A percentile compares a stretch with the other conserved stretches of the same genome.
Conservation (phyloP, 2,329 filamentous ascomycete genomes). For the Cladosporium sp. region DNA sequence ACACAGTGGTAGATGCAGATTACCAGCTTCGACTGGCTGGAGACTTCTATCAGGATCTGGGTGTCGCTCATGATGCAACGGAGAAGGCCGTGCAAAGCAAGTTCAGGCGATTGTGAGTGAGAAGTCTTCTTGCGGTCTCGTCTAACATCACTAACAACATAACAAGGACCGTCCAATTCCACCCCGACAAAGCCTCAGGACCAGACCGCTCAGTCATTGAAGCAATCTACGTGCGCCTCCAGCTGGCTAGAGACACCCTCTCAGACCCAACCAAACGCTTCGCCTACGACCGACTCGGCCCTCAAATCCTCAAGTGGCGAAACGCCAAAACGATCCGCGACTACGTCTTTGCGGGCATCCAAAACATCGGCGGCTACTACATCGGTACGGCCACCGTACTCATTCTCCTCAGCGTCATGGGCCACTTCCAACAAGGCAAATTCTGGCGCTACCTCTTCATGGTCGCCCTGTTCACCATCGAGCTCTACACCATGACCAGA, state of each 20-base stretch:
- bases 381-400: slow-evolving; percentile 53
- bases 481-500: slow-evolving; percentile 54
- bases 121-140: not conserved
- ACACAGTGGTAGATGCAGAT: slow-evolving; percentile 91
- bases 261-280: slow-evolving; percentile 73
- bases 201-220: slow-evolving; percentile 39
- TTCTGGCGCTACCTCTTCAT: slow-evolving; percentile 53
- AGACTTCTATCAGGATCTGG: slow-evolving; percentile 76
- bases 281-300: slow-evolving; percentile 86
- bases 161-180: slow-evolving; percentile 53
- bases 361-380: slow-evolving; percentile 59
- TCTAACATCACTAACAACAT: not conserved
- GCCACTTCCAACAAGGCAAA: slow-evolving; percentile 64
- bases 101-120: slow-evolving; percentile 65
- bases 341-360: slow-evolving; percentile 66
- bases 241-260: slow-evolving; percentile 77
- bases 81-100: slow-evolving; percentile 77
- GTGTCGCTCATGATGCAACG: slow-evolving; percentile 62
- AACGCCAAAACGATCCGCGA: slow-evolving; percentile 67
- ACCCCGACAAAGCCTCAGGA: slow-evolving; percentile 75
- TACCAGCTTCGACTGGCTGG: slow-evolving; percentile 67
- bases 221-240: slow-evolving; percentile 73
- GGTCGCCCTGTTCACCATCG: slow-evolving; percentile 52
- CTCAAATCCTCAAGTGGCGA: slow-evolving; percentile 63
- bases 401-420: slow-evolving; percentile 59